These are phyloP conservation scores for Pichia thaimueangensis DNA, from an alignment of 805 yeast species.

Conservation along the genomic window DNA sequence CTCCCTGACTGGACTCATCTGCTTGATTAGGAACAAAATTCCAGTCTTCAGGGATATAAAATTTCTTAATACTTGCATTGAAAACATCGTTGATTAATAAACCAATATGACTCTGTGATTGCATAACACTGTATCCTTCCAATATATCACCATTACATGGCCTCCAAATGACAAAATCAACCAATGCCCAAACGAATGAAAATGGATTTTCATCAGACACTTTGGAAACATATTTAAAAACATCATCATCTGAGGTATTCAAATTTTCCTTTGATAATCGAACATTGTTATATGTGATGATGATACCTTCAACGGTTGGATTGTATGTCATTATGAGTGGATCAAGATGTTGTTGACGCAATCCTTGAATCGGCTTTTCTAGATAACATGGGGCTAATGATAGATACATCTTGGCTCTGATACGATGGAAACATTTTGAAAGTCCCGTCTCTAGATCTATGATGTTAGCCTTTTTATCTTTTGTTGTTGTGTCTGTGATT, in stretches of 20 bases:
- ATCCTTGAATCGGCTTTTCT: slow-evolving; percentile 66
- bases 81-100: slow-evolving; percentile 86
- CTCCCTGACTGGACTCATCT: slow-evolving; percentile 38
- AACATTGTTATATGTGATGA: slow-evolving; percentile 70
- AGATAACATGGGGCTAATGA: slow-evolving; percentile 83
- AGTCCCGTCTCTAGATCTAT: slow-evolving; percentile 32
- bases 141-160: slow-evolving; percentile 83
- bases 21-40: slow-evolving; percentile 72
- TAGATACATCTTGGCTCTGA: slow-evolving; percentile 60
- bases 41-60: slow-evolving; percentile 84
- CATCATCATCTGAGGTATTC: slow-evolving; percentile 32
- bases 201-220: slow-evolving; percentile 80
- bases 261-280: slow-evolving; percentile 39
- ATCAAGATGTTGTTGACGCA: slow-evolving; percentile 83
- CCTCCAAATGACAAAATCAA: slow-evolving; percentile 80
- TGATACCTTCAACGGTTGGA: slow-evolving; percentile 69
- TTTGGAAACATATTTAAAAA: slow-evolving; percentile 47
- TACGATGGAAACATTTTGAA: slow-evolving; percentile 64
- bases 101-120: slow-evolving; percentile 93
- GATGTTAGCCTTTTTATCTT: slow-evolving; percentile 14
- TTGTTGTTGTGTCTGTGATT: neutral
- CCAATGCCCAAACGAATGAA: slow-evolving; percentile 79
- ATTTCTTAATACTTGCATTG: slow-evolving; percentile 85
- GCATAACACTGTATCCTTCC: slow-evolving; percentile 86
- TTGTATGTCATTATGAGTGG: slow-evolving; percentile 82